Conservation (phyloP, 2,329 filamentous ascomycete genomes). For the Pseudogymnoascus destructans region DNA sequence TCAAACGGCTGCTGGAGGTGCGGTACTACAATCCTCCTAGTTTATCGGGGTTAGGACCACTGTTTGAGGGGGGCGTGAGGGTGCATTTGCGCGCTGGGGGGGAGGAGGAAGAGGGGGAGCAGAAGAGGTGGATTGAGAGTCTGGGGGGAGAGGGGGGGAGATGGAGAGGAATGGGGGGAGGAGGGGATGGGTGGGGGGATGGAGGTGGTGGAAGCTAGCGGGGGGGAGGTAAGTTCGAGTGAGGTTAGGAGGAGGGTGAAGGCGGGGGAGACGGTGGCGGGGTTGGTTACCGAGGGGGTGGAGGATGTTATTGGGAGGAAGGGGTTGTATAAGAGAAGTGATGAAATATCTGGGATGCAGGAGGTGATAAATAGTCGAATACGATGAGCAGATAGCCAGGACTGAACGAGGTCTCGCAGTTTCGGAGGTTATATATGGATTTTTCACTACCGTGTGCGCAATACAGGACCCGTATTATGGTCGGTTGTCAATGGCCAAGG, state of each 20-base stretch:
- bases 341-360: background rate
- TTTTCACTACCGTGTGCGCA: background rate
- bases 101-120: slow-evolving; percentile 39
- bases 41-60: slow-evolving; percentile 43
- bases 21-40: slow-evolving; percentile 53
- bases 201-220: slow-evolving; percentile 40
- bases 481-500: background rate
- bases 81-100: slow-evolving; percentile 47
- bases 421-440: background rate
- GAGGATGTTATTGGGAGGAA: slow-evolving; percentile 43
- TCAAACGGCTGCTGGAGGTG: slow-evolving; percentile 57
- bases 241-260: slow-evolving; percentile 46
- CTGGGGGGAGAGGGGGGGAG: slow-evolving; percentile 26
- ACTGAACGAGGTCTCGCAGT: background rate
- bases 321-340: slow-evolving; percentile 36
- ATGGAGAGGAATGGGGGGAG: slow-evolving; percentile 41
- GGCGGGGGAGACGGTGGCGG: slow-evolving; percentile 31
- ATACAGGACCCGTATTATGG: background rate
- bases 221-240: slow-evolving; percentile 41
- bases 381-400: background rate
- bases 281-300: slow-evolving; percentile 45
- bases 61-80: slow-evolving; percentile 54
- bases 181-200: slow-evolving; percentile 46
- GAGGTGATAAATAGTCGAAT: background rate
- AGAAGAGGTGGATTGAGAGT: slow-evolving; percentile 35